Conservation (phyloP, 2,329 filamentous ascomycete species). For the Gremmenia infestans region DNA sequence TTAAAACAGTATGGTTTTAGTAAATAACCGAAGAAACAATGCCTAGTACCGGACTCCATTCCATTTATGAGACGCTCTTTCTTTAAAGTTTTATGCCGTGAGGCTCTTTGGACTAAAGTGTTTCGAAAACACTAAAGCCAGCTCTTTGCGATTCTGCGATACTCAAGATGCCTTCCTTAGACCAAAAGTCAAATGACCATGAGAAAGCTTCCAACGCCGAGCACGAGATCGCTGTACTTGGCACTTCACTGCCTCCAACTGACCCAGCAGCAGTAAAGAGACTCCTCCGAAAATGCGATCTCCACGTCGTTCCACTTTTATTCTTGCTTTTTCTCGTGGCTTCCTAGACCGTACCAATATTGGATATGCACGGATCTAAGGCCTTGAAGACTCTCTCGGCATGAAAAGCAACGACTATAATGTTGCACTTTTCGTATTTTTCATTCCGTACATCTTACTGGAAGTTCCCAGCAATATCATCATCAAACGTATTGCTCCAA, state of each 20-base stretch:
- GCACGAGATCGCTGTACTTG: too few species aligned
- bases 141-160: too few species aligned
- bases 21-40: too few species aligned
- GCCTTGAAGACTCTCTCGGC: constrained; percentile 58
- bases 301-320: constrained; percentile 32
- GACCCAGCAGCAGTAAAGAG: constrained; percentile 9
- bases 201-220: too few species aligned
- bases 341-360: constrained; percentile 72
- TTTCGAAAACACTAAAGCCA: too few species aligned
- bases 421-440: constrained; percentile 45
- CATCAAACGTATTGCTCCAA: constrained; percentile 32
- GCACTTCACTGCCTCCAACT: not conserved
- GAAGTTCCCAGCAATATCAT: constrained; percentile 26
- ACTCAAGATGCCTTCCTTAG: too few species aligned
- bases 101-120: too few species aligned
- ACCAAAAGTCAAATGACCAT: too few species aligned
- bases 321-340: constrained; percentile 66
- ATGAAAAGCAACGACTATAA: constrained; percentile 43
- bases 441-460: constrained; percentile 11
- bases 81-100: too few species aligned
- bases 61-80: too few species aligned
- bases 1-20: too few species aligned
- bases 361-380: constrained; percentile 64
- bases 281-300: constrained; percentile 20
- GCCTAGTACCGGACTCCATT: too few species aligned